Evolutionary conservation across 345 rosid species (phyloP), one percentile per base, ranked within the genome.

Genomic region (Dovyalis caffra): DNA sequence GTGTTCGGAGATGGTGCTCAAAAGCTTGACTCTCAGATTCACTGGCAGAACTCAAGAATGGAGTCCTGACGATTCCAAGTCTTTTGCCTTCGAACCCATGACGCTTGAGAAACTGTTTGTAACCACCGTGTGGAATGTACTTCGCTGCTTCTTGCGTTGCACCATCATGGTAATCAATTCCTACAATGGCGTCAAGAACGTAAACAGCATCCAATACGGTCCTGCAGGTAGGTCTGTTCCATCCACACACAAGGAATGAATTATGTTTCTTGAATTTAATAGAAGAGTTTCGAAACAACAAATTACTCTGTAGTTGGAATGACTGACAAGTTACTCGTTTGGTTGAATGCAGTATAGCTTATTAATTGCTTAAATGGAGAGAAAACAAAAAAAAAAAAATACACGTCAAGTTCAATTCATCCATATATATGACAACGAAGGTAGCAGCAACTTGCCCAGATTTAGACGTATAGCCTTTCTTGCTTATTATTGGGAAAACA

Each of bases 11-110:
- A 77, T 88, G 93, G 32, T 43, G 63, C 57, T 85, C 83, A 57
- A 90, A 88, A 33, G 77, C 80, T 51, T 51, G 25, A 9, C 35
- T 12, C 2, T 77, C 51, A 7, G 23, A 49, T 15, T 6, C 68
- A 0, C 75, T 29, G 10, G 6, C 33, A n/a, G 34, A 70, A 49
- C 66, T 28, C 58, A 35, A 76, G 76, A 81, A 85, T 33, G 85
- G 80, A 62, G 83, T 51, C 75, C 85, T 76, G 10, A 88, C 88
- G 0, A 89, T 38, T 26, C 92, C 94, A 53, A 84, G 21, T 75
- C 89, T 83, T 81, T 93, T 93, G 66, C 89, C 87, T 68, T 79
- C 72, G 15, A 93, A 85, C 29, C 91, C 87, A 58, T 68, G 6
- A 31, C 69, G 61, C 31, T 64, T 88, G 31, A 91, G 89, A 78